Base-by-base conservation (phyloP, 2,329 filamentous ascomycete genomes). In the Aspergillus uvarum region DNA sequence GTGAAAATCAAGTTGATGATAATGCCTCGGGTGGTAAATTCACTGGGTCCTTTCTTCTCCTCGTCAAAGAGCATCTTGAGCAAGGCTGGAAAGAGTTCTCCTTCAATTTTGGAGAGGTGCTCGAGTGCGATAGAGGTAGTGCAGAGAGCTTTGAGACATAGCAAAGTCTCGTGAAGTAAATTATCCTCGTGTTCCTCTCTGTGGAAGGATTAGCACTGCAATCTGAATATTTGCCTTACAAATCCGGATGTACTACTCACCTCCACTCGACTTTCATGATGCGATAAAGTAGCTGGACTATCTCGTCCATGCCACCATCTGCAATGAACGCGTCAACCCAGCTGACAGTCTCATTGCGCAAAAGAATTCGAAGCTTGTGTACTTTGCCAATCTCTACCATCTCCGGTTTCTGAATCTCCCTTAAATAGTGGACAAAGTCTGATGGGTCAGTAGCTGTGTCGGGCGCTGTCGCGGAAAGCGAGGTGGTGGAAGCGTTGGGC, bases 181-280 rank as follows among this genome's bases (percentile, higher is more conserved):
- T 89, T 89, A 72, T 98, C 95, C 77, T 98, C 95, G 70, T 98
- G 94, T 69, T 98, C 95, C 81, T 97, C 95, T 71, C 91, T 92
- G 66, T 61, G 56, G 21, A 62, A 4, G 42, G 29, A 65, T 79
- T 58, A 79, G 71, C 56, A 56, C 12, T 16, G n/a, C 26, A 1
- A 11, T 3, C 29, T 11, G 32, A 8, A 29, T 7, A 29, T 29
- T n/a, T 22, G 12, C n/a, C 11, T 12, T 16, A 44, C 8, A 0
- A 29, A 29, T 6, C 42, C 21, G 12, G 14, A 11, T n/a, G 11
- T 16, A 24, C 2, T 10, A 68, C 87, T 74, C 77, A 92, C 90
- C 93, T 91, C 94, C 95, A 99, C 75, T 98, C 95, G 35, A 99
- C 88, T 54, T 89, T 89, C 85, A 97, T 92, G 68, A 94, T 96